These are phyloP conservation scores for Peltaster fructicola DNA, from an alignment of 2,329 filamentous ascomycete genomes.

Conservation along the genomic window DNA sequence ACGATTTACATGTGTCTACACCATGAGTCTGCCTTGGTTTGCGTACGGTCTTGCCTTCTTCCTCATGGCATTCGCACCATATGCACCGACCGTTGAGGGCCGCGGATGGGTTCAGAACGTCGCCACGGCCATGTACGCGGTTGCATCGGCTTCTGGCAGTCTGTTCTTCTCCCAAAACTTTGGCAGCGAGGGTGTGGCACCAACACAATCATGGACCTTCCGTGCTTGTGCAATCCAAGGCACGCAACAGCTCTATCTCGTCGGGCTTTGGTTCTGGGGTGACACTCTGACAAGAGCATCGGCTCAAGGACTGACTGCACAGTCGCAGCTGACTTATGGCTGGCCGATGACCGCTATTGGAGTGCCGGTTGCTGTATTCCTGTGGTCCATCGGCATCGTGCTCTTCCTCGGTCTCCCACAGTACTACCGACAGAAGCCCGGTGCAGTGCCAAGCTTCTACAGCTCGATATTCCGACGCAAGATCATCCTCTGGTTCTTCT, in stretches of 20 bases:
- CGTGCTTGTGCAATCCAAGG: slow-evolving; percentile 49
- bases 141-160: slow-evolving; percentile 44
- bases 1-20: slow-evolving; percentile 36
- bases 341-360: slow-evolving; percentile 30
- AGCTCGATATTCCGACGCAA: slow-evolving; percentile 42
- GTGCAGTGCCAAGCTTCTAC: slow-evolving; percentile 49
- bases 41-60: slow-evolving; percentile 47
- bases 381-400: slow-evolving; percentile 38
- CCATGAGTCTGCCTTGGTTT: slow-evolving; percentile 43
- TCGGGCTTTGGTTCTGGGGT: slow-evolving; percentile 51
- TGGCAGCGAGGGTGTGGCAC: slow-evolving; percentile 34
- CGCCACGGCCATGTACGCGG: slow-evolving; percentile 43
- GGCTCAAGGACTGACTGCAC: slow-evolving; percentile 1
- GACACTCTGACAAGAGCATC: slow-evolving; percentile 15
- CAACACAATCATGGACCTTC: slow-evolving; percentile 49
- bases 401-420: slow-evolving; percentile 45
- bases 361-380: slow-evolving; percentile 37
- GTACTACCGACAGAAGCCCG: slow-evolving; percentile 48
- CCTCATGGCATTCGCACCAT: slow-evolving; percentile 45
- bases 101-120: slow-evolving; percentile 41
- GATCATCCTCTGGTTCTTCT: slow-evolving; percentile 50
- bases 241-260: slow-evolving; percentile 48
- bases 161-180: slow-evolving; percentile 50
- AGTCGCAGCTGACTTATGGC: slow-evolving; percentile 6
- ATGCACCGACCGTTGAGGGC: slow-evolving; percentile 21